These are phyloP conservation scores for Lasiodiplodia citricola DNA, from an alignment of 2,329 filamentous ascomycete genomes.

Conservation along the genomic window DNA sequence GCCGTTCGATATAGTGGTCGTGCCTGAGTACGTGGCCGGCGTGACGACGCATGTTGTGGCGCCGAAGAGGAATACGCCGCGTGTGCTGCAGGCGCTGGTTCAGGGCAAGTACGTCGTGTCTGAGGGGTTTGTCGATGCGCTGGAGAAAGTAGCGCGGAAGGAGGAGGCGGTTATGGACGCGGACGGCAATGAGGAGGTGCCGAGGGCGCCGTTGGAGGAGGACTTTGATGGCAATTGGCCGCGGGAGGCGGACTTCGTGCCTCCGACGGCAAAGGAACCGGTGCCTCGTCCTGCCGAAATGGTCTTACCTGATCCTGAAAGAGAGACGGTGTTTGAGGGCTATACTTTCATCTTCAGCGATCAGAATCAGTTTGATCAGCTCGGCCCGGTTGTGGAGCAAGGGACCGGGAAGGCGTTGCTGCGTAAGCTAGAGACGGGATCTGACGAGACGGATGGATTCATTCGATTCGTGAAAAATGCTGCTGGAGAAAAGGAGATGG, in stretches of 20 bases:
- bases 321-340: slow-evolving; percentile 78
- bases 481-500: slow-evolving; percentile 74
- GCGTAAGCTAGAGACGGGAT: slow-evolving; percentile 63
- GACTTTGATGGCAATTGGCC: slow-evolving; percentile 86
- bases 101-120: slow-evolving; percentile 80
- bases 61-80: slow-evolving; percentile 87
- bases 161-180: slow-evolving; percentile 68
- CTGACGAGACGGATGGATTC: slow-evolving; percentile 76
- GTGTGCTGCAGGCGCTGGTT: slow-evolving; percentile 84
- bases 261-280: slow-evolving; percentile 76
- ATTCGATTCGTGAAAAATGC: slow-evolving; percentile 76
- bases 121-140: slow-evolving; percentile 72
- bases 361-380: slow-evolving; percentile 72
- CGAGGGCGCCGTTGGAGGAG: slow-evolving; percentile 71
- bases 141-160: slow-evolving; percentile 59
- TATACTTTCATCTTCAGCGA: slow-evolving; percentile 91
- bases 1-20: slow-evolving; percentile 85
- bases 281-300: slow-evolving; percentile 69
- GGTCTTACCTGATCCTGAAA: slow-evolving; percentile 71
- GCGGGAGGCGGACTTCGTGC: slow-evolving; percentile 71
- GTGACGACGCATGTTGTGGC: slow-evolving; percentile 87
- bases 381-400: slow-evolving; percentile 75
- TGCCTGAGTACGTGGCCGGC: slow-evolving; percentile 70
- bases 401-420: slow-evolving; percentile 83
- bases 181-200: slow-evolving; percentile 55